Evolutionary conservation across 1,284 basidiomycete genomes (phyloP), one percentile per base, ranked within the genome.

Genomic region (Porogramme epimiltina): DNA sequence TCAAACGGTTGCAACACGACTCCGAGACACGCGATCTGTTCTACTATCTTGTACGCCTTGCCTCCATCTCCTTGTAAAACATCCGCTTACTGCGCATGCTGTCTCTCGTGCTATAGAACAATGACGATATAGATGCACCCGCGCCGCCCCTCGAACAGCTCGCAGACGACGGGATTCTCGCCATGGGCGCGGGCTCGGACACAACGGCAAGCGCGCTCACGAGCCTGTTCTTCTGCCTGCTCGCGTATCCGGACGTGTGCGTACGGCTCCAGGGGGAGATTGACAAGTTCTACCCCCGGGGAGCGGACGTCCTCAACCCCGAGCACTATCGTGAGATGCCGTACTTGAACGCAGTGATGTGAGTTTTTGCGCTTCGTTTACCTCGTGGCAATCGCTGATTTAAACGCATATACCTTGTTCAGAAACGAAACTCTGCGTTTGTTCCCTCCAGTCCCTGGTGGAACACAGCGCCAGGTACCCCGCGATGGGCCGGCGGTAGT

Each of bases 361-460:
- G 16, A 15, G 47, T 20, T 2, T n/a, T n/a, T n/a, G n/a, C n/a
- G n/a, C n/a, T n/a, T n/a, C n/a, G n/a, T n/a, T n/a, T n/a, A n/a
- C n/a, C n/a, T n/a, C n/a, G n/a, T n/a, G n/a, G n/a, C n/a, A n/a
- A n/a, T n/a, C 24, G 25, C 38, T 26, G 26, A 41, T 50, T 56
- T n/a, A n/a, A n/a, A n/a, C n/a, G n/a, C n/a, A n/a, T n/a, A n/a
- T 16, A 6, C 13, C 5, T n/a, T 18, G 9, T 6, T 6, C 34
- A 87, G 84, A 49, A 82, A 84, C 42, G 85, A 87, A 63, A 64
- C 74, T 0, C 60, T 87, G 42, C 73, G 85, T 37, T 66, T 87
- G 26, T 73, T 75, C 39, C 81, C 85, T 9, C 73, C 83, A 10
- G 70, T 83, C 10, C 73, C 77, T 4, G 77, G 75, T 18, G 77